Base-by-base conservation (phyloP, 192 early-diverging fungal species). In the Umbelopsis isabellina region DNA sequence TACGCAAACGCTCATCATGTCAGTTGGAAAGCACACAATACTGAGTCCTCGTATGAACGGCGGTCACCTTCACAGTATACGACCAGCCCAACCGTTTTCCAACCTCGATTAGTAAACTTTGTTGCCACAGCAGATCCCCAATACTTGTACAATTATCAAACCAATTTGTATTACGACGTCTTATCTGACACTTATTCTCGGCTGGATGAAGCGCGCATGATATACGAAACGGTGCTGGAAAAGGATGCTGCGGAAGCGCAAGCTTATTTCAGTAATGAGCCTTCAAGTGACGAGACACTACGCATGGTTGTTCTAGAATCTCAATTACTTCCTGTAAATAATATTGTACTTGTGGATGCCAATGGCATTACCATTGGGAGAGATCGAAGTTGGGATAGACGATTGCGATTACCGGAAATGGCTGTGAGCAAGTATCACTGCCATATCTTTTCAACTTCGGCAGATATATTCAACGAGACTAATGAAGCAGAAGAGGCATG, bases 391-490 rank as follows among this genome's bases (percentile, higher is more conserved):
- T 82, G 76, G 67, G 80, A 80, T 9, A 82, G 70, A 15, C 83
- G 87, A 4, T 64, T 92, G 44, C 84, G 91, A 7, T 75, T 92
- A 45, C 82, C 85, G 0, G 89, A 91, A 23, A 88, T 92, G 78
- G 80, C 74, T 13, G 83, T 88, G 0, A 89, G 87, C 37, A 86
- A 88, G 52, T 86, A 82, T 69, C 91, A 92, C 49, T 88, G 86
- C 5, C 79, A 78, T 13, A 79, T 92, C 15, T 92, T 79, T 69
- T 55, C 79, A 25, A 79, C 82, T 48, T 68, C 71, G 0, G 69
- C 64, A 5, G 70, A 76, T 22, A 61, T 66, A 8, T 22, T 41
- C 33, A 76, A 75, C 9, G 72, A 73, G 20, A 35, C 23, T 0
- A 21, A 67, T 20, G 23, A 68, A 0, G 48, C 53, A 9, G 16